phyloP scores from a whole-genome alignment of 257 asterid species.

The Gentiana dahurica region DNA sequence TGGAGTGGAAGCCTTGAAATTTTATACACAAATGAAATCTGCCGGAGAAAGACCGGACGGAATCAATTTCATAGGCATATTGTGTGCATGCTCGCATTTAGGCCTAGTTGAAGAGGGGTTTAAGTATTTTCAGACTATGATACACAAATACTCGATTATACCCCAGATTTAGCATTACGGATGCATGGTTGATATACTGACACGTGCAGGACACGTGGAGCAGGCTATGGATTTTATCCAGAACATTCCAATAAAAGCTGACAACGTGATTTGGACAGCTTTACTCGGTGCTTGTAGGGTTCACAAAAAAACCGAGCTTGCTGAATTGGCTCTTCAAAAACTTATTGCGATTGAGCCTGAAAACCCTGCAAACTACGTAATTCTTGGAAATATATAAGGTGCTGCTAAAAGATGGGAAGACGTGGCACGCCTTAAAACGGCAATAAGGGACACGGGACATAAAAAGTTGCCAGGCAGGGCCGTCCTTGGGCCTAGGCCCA shows the following conservation, averaged over 20 bases:
- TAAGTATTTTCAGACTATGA: constrained; percentile 46
- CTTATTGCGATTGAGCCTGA: constrained; percentile 62
- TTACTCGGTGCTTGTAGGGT: constrained; percentile 62
- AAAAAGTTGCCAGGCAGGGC: too few species aligned
- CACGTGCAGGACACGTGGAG: constrained; percentile 59
- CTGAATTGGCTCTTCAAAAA: constrained; percentile 47
- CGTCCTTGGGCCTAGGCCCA: too few species aligned
- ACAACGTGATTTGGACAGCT: constrained; percentile 63
- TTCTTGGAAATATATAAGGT: constrained; percentile 66
- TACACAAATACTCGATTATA: constrained; percentile 22
- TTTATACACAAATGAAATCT: constrained; percentile 50
- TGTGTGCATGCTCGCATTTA: constrained; percentile 79
- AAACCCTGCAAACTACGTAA: constrained; percentile 65
- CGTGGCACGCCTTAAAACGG: constrained; percentile 49
- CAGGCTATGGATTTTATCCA: constrained; percentile 59
- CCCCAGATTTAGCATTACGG: constrained; percentile 80
- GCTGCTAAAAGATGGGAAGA: constrained; percentile 68
- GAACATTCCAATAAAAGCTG: constrained; percentile 59
- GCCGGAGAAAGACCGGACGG: constrained; percentile 58
- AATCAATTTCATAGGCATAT: constrained; percentile 55
- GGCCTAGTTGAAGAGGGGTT: constrained; percentile 66
- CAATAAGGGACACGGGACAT: constrained; percentile 54
- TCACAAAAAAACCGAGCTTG: constrained; percentile 53
- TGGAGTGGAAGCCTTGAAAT: constrained; percentile 46
- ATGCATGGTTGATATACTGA: constrained; percentile 72